Evolutionary conservation across 2,329 filamentous ascomycete species (phyloP).

Genomic region (Talaromyces albobiverticillius): DNA sequence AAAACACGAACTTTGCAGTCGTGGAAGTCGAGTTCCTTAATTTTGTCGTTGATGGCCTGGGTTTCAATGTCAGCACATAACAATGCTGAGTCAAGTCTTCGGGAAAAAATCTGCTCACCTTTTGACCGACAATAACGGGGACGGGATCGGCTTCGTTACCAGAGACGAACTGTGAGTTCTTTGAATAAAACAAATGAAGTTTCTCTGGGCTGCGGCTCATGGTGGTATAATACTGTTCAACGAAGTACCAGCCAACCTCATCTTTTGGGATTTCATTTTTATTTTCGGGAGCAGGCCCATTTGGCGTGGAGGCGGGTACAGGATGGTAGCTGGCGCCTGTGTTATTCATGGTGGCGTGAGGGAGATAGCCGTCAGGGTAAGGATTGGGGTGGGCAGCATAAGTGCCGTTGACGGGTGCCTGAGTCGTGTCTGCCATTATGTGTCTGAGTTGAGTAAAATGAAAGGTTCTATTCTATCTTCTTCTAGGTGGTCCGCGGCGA

Average conservation of each 20-base stretch:
- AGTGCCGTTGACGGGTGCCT: conserved; percentile 41
- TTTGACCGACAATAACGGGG: conserved; percentile 80
- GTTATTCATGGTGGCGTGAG: conserved; percentile 32
- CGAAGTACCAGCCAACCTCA: conserved; percentile 98
- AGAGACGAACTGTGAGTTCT: conserved; percentile 91
- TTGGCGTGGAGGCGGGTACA: conserved; percentile 39
- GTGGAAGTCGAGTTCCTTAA: conserved; percentile 88
- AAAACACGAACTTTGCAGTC: conserved; percentile 98
- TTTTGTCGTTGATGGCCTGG: conserved; percentile 89
- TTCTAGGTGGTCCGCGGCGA: neutral
- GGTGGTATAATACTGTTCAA: conserved; percentile 98
- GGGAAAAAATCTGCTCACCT: conserved; percentile 56
- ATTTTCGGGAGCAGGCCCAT: conserved; percentile 33
- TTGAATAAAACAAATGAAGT: conserved; percentile 94
- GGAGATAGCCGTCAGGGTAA: conserved; percentile 35
- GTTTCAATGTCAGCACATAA: conserved; percentile 18
- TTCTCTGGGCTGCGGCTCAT: conserved; percentile 92
- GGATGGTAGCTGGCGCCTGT: conserved; percentile 37
- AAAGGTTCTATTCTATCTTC: conserved; percentile 16
- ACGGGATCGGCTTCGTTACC: conserved; percentile 87
- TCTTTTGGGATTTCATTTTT: conserved; percentile 66
- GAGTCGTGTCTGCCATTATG: conserved; percentile 40
- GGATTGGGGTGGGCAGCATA: conserved; percentile 40
- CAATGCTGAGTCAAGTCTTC: neutral
- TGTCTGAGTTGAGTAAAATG: conserved; percentile 16